Evolutionary conservation across 768 basidiomycete genomes (phyloP).

Genomic region (Leucocoprinus birnbaumii): DNA sequence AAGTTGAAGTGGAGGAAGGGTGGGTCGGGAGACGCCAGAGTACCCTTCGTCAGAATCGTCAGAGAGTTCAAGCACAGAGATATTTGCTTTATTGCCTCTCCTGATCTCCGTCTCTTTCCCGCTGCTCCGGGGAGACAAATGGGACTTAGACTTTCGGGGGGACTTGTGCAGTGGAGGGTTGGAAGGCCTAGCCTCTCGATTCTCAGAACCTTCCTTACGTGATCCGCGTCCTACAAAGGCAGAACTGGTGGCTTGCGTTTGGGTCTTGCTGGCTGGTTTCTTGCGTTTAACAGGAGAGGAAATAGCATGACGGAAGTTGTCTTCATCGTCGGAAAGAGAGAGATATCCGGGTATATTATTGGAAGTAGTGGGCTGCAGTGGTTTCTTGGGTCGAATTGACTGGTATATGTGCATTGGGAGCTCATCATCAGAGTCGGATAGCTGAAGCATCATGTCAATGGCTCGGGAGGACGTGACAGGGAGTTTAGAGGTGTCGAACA

Average conservation of each 20-base stretch:
- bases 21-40: not conserved
- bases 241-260: not conserved
- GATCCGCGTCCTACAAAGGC: not conserved
- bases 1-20: conserved; percentile 5
- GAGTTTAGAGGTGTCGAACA: not conserved
- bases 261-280: not conserved
- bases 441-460: not conserved
- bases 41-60: conserved; percentile 5
- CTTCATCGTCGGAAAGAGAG: conserved; percentile 5
- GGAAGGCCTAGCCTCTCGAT: not conserved
- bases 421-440: conserved; percentile 3
- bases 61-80: not conserved
- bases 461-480: not conserved
- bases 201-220: not conserved
- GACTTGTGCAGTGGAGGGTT: conserved; percentile 8
- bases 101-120: not conserved
- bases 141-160: conserved; percentile 12
- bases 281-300: not conserved
- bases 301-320: not conserved
- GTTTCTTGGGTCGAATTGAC: not conserved
- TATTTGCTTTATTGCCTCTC: not conserved
- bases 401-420: conserved; percentile 2
- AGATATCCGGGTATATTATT: conserved; percentile 1
- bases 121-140: conserved; percentile 9
- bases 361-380: not conserved